Evolutionary conservation across 371 early-diverging fungal genomes (phyloP), one percentile per base, ranked within the genome.

Genomic region (Fennellomyces sp.): DNA sequence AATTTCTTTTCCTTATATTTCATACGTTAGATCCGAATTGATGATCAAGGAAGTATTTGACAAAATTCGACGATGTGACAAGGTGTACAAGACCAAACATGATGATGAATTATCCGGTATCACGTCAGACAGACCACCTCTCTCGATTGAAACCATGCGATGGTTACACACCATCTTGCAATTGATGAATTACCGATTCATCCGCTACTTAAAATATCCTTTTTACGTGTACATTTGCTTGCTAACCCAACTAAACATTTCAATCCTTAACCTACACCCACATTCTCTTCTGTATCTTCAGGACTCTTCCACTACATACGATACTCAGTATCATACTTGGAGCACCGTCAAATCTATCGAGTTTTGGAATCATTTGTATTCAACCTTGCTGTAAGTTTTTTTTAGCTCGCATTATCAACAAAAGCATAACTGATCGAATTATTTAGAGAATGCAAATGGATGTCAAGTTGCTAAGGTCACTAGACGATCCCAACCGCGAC

Each of bases 111-210:
- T 51, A 15, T 13, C 50, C 29, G 42, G 33, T 2, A n/a, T 36
- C 3, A 42, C 35, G 7, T 25, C 45, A 21, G 57, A 56, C 2
- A 47, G 61, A n/a, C 64, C n/a, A n/a, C n/a, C 69, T 19, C 70
- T 87, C 13, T 79, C 83, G 8, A 71, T 81, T 21, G 76, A 78
- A 17, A 83, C 82, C 5, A 71, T 87, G 75, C 83, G 91, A 5
- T 91, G 91, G 92, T 72, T 89, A 41, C 88, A 88, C 65, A 91
- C 91, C 0, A 82, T 92, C 23, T 74, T 90, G 26, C 91, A 92
- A 61, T 69, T 91, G 49, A 82, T 92, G 73, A 89, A 87, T 65
- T 90, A 88, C 67, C 84, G 93, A 26, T 79, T 79, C 47, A 65
- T 82, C 31, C 72, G 80, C 2, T 78, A 77, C 38, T 65, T 82